Evolutionary conservation across 2,329 filamentous ascomycete species (phyloP).

Genomic region (Venturia effusa): DNA sequence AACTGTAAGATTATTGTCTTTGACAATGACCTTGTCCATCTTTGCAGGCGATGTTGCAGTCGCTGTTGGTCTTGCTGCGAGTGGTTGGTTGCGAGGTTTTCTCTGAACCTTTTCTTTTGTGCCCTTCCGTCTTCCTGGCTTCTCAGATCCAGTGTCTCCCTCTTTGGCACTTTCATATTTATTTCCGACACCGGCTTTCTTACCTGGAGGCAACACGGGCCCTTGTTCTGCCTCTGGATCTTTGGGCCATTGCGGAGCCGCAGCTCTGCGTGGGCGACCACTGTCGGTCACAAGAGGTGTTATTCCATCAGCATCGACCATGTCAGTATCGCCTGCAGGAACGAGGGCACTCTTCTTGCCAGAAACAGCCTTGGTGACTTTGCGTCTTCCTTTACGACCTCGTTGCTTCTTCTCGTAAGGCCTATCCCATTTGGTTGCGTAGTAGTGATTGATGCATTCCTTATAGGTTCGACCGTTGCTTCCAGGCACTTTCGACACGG

Average conservation of each 20-base stretch:
- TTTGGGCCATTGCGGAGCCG: constrained; percentile 63
- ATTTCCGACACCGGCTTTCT: constrained; percentile 15
- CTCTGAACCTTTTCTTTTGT: constrained; percentile 23
- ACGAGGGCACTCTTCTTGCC: constrained; percentile 46
- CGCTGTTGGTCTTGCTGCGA: constrained; percentile 21
- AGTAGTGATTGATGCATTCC: constrained; percentile 78
- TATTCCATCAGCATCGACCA: constrained; percentile 27
- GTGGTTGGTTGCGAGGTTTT: constrained; percentile 27
- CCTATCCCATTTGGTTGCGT: constrained; percentile 63
- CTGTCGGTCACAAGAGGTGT: constrained; percentile 34
- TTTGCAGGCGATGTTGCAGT: constrained; percentile 10
- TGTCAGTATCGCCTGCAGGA: constrained; percentile 5
- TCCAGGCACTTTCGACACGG: constrained; percentile 14
- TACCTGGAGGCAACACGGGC: constrained; percentile 10
- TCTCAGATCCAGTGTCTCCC: constrained; percentile 6
- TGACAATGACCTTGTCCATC: constrained; percentile 5
- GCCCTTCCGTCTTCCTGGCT: not conserved
- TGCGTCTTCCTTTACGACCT: constrained; percentile 15
- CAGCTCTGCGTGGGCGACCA: constrained; percentile 39
- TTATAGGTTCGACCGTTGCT: constrained; percentile 54
- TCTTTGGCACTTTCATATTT: constrained; percentile 14
- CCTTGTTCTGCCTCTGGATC: constrained; percentile 41
- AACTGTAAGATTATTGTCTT: constrained; percentile 9
- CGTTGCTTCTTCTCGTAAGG: constrained; percentile 49
- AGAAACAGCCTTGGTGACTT: constrained; percentile 29